These are phyloP conservation scores for Ligustrum vulgare DNA, from an alignment of 257 asterid species.

Conservation along the genomic window DNA sequence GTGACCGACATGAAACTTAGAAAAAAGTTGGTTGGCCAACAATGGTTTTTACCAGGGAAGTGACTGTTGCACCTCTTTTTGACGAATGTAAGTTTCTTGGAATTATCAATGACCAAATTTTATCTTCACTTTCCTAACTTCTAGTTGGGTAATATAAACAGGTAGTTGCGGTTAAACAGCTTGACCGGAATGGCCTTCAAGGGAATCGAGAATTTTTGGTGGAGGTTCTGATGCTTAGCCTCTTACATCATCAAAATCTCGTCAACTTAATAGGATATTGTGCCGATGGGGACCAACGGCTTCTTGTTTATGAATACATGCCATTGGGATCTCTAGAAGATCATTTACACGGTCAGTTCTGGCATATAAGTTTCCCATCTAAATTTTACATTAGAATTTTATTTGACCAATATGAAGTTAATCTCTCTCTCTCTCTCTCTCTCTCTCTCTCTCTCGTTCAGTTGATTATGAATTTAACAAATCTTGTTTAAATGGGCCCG, in stretches of 20 bases:
- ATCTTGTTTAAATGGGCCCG: not conserved
- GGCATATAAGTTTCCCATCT: not conserved
- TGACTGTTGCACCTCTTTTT: not conserved
- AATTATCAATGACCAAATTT: not conserved
- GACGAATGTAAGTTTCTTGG: not conserved
- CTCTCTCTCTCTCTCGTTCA: not conserved
- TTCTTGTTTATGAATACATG: conserved; percentile 95
- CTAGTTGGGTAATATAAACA: conserved; percentile 31
- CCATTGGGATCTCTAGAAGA: conserved; percentile 96
- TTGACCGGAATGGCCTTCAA: conserved; percentile 91
- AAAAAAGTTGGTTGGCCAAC: not conserved
- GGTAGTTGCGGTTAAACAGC: conserved; percentile 97
- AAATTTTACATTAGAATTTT: conserved; percentile 12
- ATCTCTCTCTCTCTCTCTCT: not conserved
- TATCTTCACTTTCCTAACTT: conserved; percentile 7
- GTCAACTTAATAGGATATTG: conserved; percentile 98
- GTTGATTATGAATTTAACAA: not conserved
- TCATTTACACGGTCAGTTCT: conserved; percentile 88
- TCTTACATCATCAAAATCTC: conserved; percentile 85
- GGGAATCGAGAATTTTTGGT: conserved; percentile 94
- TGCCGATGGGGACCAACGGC: conserved; percentile 98
- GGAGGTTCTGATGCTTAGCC: conserved; percentile 99
- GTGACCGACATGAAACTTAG: not conserved
- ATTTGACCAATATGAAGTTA: not conserved
- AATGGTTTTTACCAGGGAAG: not conserved